Conservation (phyloP, 2,329 filamentous ascomycete genomes). For the Stagonosporopsis cucurbitacearum region DNA sequence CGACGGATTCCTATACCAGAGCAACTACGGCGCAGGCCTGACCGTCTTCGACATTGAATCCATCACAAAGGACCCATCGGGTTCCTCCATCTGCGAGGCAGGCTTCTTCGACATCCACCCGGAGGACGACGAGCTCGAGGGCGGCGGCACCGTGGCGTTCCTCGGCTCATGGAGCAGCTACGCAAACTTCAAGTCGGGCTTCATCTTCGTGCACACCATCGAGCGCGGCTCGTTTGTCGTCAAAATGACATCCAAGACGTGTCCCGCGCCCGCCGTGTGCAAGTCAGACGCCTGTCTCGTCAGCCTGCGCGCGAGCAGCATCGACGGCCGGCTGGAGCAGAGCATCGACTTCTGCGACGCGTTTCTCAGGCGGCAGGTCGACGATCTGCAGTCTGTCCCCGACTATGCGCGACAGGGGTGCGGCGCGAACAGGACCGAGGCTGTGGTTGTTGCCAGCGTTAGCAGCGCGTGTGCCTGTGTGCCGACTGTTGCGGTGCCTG, state of each 20-base stretch:
- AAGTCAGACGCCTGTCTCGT: slow-evolving; percentile 26
- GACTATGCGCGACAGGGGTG: slow-evolving; percentile 29
- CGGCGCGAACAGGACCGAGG: slow-evolving; percentile 12
- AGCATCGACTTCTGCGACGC: slow-evolving; percentile 28
- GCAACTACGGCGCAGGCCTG: slow-evolving; percentile 50
- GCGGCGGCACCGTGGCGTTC: slow-evolving; percentile 48
- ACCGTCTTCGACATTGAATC: slow-evolving; percentile 46
- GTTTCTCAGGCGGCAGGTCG: slow-evolving; percentile 26
- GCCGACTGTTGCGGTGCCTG: slow-evolving; percentile 30
- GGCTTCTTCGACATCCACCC: slow-evolving; percentile 52
- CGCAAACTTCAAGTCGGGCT: slow-evolving; percentile 42
- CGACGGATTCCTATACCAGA: slow-evolving; percentile 48
- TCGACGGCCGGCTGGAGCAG: slow-evolving; percentile 26
- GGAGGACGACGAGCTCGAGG: slow-evolving; percentile 47
- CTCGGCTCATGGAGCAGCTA: slow-evolving; percentile 51
- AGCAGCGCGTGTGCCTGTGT: slow-evolving; percentile 36
- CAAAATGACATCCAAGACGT: slow-evolving; percentile 36
- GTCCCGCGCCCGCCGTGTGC: slow-evolving; percentile 31
- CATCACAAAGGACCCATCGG: slow-evolving; percentile 47
- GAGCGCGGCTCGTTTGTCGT: slow-evolving; percentile 45
- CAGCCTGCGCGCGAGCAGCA: slow-evolving; percentile 28
- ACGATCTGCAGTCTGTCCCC: slow-evolving; percentile 22
- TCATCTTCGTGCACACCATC: slow-evolving; percentile 46
- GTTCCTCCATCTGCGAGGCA: slow-evolving; percentile 47
- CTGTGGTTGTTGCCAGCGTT: slow-evolving; percentile 28